Evolutionary conservation across 768 basidiomycete species (phyloP).

Genomic region (Mrakia frigida): DNA sequence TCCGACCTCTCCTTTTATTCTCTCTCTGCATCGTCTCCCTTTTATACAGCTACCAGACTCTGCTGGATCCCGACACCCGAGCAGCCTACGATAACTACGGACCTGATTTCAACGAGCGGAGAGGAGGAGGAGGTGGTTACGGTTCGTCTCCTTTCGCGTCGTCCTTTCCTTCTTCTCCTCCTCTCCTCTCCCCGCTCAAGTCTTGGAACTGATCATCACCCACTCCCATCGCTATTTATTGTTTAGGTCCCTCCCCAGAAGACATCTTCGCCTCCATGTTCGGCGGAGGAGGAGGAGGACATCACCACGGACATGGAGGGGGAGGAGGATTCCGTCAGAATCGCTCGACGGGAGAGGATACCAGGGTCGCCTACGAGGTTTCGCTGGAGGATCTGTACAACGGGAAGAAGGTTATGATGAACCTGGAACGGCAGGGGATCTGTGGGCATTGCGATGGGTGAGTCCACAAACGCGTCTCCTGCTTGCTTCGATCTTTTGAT

Average conservation of each 20-base stretch:
- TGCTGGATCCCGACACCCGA: slow-evolving; percentile 64
- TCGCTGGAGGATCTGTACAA: slow-evolving; percentile 89
- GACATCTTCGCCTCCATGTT: slow-evolving; percentile 45
- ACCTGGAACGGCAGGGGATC: slow-evolving; percentile 75
- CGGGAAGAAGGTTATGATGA: slow-evolving; percentile 59
- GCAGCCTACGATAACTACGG: slow-evolving; percentile 69
- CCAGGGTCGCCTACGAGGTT: slow-evolving; percentile 72
- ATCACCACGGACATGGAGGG: slow-evolving; percentile 36
- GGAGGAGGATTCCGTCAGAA: slow-evolving; percentile 33
- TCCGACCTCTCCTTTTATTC: no score
- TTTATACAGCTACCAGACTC: slow-evolving; percentile 58
- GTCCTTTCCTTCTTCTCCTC: background rate
- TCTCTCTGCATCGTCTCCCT: background rate
- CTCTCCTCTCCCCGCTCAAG: background rate
- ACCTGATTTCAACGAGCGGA: slow-evolving; percentile 51
- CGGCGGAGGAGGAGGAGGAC: slow-evolving; percentile 42
- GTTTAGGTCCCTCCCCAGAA: slow-evolving; percentile 37
- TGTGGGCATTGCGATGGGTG: slow-evolving; percentile 80
- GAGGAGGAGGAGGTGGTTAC: slow-evolving; percentile 46
- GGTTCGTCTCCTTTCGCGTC: background rate
- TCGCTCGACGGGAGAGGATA: slow-evolving; percentile 57
- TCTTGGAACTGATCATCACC: no score
- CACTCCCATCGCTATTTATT: no score
- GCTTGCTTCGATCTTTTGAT: background rate
- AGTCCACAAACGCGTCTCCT: no score